Conservation (phyloP, 331 rosid species). For the Dryas integrifolia region DNA sequence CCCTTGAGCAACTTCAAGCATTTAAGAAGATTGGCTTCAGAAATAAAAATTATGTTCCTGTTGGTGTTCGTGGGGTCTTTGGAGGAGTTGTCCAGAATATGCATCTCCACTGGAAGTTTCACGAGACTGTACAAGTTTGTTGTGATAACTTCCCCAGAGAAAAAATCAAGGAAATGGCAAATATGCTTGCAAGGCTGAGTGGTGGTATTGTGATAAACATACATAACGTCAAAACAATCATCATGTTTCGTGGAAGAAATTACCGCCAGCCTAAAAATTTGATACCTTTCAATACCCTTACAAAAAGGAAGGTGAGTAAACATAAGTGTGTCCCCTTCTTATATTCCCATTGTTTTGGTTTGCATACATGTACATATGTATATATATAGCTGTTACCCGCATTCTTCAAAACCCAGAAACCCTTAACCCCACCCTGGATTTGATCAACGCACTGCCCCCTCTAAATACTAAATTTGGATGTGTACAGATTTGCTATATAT, state of each 20-base stretch:
- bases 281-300: slow-evolving; percentile 96
- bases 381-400: background rate
- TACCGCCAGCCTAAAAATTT: slow-evolving; percentile 94
- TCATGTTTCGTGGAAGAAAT: slow-evolving; percentile 96
- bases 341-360: background rate
- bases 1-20: slow-evolving; percentile 88
- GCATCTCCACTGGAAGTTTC: slow-evolving; percentile 99
- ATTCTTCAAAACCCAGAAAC: background rate
- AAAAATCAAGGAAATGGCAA: slow-evolving; percentile 92
- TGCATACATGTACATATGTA: background rate
- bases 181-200: slow-evolving; percentile 94
- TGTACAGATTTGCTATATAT: slow-evolving; percentile 14
- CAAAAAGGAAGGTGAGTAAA: slow-evolving; percentile 85
- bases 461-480: background rate
- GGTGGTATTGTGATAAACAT: slow-evolving; percentile 86
- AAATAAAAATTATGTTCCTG: slow-evolving; percentile 92
- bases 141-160: slow-evolving; percentile 99
- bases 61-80: slow-evolving; percentile 98
- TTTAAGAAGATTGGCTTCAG: slow-evolving; percentile 82
- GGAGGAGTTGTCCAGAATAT: slow-evolving; percentile 99
- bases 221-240: slow-evolving; percentile 88
- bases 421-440: background rate
- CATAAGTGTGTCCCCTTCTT: background rate
- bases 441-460: background rate
- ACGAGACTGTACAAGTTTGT: slow-evolving; percentile 96